A percentile compares a stretch with the other conserved stretches of the same genome.
Evolutionary conservation across 1,284 basidiomycete species (phyloP).

Genomic region (Fomitopsis betulina): DNA sequence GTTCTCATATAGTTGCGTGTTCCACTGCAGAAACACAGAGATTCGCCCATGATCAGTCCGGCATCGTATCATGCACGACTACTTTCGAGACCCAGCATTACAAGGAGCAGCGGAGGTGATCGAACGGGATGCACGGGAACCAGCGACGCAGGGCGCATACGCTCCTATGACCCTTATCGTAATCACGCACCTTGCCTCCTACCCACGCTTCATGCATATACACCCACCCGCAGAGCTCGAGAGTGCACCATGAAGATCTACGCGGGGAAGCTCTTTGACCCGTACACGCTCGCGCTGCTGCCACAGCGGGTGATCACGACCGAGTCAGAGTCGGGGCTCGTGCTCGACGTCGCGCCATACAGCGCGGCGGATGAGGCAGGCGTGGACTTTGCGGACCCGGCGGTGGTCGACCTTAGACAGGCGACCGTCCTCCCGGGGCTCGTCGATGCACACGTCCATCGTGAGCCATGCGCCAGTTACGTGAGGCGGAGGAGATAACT

Average conservation of each 20-base stretch:
- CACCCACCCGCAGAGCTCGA: neutral
- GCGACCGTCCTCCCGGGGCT: slow-evolving; percentile 56
- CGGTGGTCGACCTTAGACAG: slow-evolving; percentile 40
- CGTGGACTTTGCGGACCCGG: slow-evolving; percentile 7
- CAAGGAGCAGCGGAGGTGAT: no score
- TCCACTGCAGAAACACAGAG: no score
- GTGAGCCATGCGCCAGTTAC: slow-evolving; percentile 31
- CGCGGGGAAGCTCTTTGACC: slow-evolving; percentile 41
- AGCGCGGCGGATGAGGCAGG: slow-evolving; percentile 20
- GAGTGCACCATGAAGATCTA: slow-evolving; percentile 25
- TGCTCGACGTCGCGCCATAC: slow-evolving; percentile 16
- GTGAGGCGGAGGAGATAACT: neutral
- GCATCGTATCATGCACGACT: no score
- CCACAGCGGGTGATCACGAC: slow-evolving; percentile 38
- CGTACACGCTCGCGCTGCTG: slow-evolving; percentile 29
- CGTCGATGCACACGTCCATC: slow-evolving; percentile 62
- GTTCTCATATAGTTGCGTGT: no score
- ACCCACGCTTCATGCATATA: neutral
- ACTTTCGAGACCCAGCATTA: no score
- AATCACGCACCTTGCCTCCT: neutral
- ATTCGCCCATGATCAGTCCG: no score
- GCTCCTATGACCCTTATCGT: no score
- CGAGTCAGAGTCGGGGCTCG: slow-evolving; percentile 21
- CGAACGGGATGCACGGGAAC: no score
- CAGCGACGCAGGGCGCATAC: no score